phyloP scores from a whole-genome alignment of 148 eudicot species.

The Nyssa sinensis region DNA sequence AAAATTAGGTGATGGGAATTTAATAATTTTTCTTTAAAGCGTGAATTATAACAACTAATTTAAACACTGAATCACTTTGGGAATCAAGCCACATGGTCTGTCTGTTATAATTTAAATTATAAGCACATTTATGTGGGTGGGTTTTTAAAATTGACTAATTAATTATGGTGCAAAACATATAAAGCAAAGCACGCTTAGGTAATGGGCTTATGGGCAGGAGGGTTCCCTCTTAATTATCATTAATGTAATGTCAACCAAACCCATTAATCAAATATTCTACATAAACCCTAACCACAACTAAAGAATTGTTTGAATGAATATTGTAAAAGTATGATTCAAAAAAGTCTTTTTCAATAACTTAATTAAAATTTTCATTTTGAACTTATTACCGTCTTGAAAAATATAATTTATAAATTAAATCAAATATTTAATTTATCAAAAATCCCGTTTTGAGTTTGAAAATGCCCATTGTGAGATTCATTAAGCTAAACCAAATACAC shows the following conservation, averaged over 20 bases:
- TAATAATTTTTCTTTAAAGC: neutral
- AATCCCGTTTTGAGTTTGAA: no score
- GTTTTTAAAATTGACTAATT: neutral
- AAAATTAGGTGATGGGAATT: neutral
- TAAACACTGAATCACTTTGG: neutral
- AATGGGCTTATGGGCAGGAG: conserved; percentile 19
- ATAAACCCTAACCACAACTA: neutral
- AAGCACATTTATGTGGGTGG: neutral
- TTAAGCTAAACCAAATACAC: no score
- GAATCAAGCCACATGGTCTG: conserved; percentile 11
- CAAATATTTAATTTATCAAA: no score
- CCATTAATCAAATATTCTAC: neutral
- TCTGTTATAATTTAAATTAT: conserved; percentile 1
- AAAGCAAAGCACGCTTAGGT: conserved; percentile 1
- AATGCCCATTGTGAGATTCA: no score
- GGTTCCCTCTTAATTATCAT: conserved; percentile 10
- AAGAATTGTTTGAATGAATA: no score
- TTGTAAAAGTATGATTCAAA: no score
- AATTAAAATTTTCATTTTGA: no score
- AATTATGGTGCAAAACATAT: neutral
- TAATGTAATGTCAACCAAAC: conserved; percentile 1
- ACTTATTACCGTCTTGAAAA: no score
- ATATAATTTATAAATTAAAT: no score
- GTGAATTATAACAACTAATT: neutral
- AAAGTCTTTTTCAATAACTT: no score